phyloP scores from a whole-genome alignment of 352 stramenopile species.

The Thraustochytrium sp. region DNA sequence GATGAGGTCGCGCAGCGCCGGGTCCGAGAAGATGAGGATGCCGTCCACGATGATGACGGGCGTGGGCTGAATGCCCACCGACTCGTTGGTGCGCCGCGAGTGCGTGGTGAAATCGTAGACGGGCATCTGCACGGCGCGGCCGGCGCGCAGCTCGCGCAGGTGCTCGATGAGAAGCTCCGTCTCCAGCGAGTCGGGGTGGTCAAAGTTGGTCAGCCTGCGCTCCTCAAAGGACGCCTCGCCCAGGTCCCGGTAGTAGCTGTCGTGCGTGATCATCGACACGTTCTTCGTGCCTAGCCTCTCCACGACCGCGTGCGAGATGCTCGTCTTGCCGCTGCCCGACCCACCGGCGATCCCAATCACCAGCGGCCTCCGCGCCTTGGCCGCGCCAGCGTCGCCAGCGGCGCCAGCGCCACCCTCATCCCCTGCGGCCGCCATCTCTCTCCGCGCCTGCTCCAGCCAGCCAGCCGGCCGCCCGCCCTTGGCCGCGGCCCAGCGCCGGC shows the following conservation, averaged over 20 bases:
- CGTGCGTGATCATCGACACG: conserved; percentile 87
- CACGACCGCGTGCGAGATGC: conserved; percentile 77
- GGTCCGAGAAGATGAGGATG: conserved; percentile 90
- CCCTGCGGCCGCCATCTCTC: too few species aligned
- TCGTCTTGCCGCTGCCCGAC: conserved; percentile 82
- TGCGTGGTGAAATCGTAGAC: conserved; percentile 92
- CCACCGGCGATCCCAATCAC: conserved; percentile 83
- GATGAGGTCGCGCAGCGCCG: conserved; percentile 74
- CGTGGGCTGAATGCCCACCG: conserved; percentile 69
- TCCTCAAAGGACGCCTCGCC: conserved; percentile 74
- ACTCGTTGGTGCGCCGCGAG: conserved; percentile 66
- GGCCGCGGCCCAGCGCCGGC: too few species aligned
- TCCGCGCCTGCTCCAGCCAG: too few species aligned
- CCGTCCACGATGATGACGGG: conserved; percentile 90
- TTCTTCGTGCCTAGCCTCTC: conserved; percentile 73
- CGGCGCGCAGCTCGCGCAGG: conserved; percentile 68
- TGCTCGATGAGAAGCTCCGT: conserved; percentile 86
- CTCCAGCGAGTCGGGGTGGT: conserved; percentile 92
- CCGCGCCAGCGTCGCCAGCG: too few species aligned
- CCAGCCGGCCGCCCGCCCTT: too few species aligned
- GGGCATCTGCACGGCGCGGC: conserved; percentile 78
- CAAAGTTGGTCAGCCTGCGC: conserved; percentile 79
- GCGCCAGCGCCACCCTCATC: too few species aligned
- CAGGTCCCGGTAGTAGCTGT: conserved; percentile 94
- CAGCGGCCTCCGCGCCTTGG: too few species aligned